A percentile compares a stretch with the other conserved stretches of the same genome.
These are phyloP conservation scores for Pythium monospermum DNA, from an alignment of 352 stramenopile genomes.

Conservation along the genomic window DNA sequence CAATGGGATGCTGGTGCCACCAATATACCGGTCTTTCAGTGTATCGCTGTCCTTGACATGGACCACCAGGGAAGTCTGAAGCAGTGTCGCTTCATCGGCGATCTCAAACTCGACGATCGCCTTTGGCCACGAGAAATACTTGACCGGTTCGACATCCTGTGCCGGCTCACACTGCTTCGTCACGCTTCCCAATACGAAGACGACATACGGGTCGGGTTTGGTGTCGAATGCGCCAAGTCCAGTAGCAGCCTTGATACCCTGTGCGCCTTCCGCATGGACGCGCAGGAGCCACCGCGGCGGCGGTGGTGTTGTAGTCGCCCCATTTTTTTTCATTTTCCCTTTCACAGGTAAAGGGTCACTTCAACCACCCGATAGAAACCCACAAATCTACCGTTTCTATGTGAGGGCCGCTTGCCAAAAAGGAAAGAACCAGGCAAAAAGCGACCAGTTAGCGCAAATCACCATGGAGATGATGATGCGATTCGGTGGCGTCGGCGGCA, in stretches of 20 bases:
- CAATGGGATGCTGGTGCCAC: slow-evolving; percentile 30
- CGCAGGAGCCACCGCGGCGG: slow-evolving; percentile 22
- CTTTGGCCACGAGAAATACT: slow-evolving; percentile 43
- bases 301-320: background rate
- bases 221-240: slow-evolving; percentile 30
- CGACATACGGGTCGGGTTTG: slow-evolving; percentile 44
- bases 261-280: slow-evolving; percentile 35
- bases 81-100: slow-evolving; percentile 11
- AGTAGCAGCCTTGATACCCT: slow-evolving; percentile 23
- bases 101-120: slow-evolving; percentile 35
- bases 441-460: no score
- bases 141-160: slow-evolving; percentile 35
- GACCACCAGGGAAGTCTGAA: slow-evolving; percentile 20
- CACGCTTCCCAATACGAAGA: slow-evolving; percentile 28
- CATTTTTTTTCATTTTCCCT: background rate
- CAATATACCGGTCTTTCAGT: slow-evolving; percentile 46
- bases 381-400: slow-evolving; percentile 16
- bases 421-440: no score
- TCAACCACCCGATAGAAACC: background rate
- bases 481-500: slow-evolving; percentile 14
- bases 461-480: slow-evolving; percentile 22
- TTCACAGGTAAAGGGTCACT: no score
- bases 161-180: slow-evolving; percentile 28
- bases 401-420: slow-evolving; percentile 6
- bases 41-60: slow-evolving; percentile 48